Conservation (phyloP, 2,329 filamentous ascomycete species). For the Bipolaris zeicola region DNA sequence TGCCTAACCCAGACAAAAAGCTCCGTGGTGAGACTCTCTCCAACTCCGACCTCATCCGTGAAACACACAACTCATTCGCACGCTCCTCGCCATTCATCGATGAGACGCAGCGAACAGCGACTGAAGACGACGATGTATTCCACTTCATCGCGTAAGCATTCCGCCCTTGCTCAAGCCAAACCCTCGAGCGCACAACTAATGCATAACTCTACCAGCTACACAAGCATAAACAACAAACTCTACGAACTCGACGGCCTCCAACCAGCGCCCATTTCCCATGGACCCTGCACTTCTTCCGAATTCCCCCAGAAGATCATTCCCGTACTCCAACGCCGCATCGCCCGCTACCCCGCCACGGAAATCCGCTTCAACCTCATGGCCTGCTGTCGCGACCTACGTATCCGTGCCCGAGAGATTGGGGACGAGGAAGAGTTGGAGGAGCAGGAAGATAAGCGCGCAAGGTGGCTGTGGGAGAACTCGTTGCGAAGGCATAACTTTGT, state of each 20-base stretch:
- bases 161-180: not conserved
- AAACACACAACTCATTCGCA: constrained; percentile 89
- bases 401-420: constrained; percentile 78
- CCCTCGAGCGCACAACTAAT: not conserved
- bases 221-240: constrained; percentile 74
- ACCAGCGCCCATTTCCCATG: constrained; percentile 89
- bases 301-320: constrained; percentile 84
- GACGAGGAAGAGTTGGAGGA: constrained; percentile 77
- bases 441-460: constrained; percentile 81
- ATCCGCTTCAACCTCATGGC: constrained; percentile 96
- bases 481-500: constrained; percentile 94
- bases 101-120: constrained; percentile 76
- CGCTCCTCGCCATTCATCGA: constrained; percentile 88
- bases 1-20: constrained; percentile 47
- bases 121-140: constrained; percentile 86
- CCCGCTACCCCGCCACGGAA: constrained; percentile 81
- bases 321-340: constrained; percentile 84
- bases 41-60: constrained; percentile 64
- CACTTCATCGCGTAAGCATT: constrained; percentile 81
- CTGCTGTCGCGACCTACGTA: constrained; percentile 82
- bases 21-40: constrained; percentile 72
- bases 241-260: constrained; percentile 97
- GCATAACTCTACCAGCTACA: constrained; percentile 61
- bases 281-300: constrained; percentile 68
- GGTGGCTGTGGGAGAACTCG: constrained; percentile 95